Evolutionary conservation across 805 yeast species (phyloP).

Genomic region (Cyberlindnera xylosilytica): DNA sequence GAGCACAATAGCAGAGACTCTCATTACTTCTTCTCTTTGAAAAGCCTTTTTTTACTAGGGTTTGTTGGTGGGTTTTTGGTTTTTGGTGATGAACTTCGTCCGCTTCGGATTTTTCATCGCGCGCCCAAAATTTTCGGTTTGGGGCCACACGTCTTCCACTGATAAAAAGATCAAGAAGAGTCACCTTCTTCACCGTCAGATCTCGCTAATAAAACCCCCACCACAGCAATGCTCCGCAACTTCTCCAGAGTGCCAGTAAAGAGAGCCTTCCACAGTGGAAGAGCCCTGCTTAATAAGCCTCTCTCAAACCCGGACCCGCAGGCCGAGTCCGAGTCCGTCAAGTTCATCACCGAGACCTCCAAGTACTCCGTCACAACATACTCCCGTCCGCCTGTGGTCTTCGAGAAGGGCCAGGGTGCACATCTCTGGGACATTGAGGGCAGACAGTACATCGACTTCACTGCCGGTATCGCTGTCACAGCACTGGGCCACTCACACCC

Average conservation of each 20-base stretch:
- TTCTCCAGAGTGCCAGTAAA: neutral
- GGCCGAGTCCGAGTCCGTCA: slow-evolving; percentile 30
- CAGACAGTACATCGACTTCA: slow-evolving; percentile 79
- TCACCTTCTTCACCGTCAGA: too few species aligned
- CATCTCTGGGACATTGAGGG: slow-evolving; percentile 77
- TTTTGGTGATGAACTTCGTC: too few species aligned
- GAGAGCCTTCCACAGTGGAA: slow-evolving; percentile 10
- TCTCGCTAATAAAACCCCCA: too few species aligned
- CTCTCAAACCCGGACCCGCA: slow-evolving; percentile 14
- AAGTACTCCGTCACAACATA: slow-evolving; percentile 70
- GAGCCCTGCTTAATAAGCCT: neutral
- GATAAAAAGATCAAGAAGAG: too few species aligned
- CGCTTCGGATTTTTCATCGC: too few species aligned
- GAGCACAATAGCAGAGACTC: slow-evolving; percentile 2
- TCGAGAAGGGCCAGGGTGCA: slow-evolving; percentile 82
- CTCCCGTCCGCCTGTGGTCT: slow-evolving; percentile 71
- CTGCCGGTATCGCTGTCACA: slow-evolving; percentile 98
- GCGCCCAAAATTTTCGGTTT: too few species aligned
- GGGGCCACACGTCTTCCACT: too few species aligned
- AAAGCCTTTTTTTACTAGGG: too few species aligned
- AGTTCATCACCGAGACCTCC: slow-evolving; percentile 34
- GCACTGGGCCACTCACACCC: slow-evolving; percentile 85
- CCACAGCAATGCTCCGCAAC: neutral
- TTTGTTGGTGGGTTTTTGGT: too few species aligned
- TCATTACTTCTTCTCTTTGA: slow-evolving; percentile 4